These are phyloP conservation scores for Aphanoascus verrucosus DNA, from an alignment of 2,329 filamentous ascomycete species.

Conservation along the genomic window DNA sequence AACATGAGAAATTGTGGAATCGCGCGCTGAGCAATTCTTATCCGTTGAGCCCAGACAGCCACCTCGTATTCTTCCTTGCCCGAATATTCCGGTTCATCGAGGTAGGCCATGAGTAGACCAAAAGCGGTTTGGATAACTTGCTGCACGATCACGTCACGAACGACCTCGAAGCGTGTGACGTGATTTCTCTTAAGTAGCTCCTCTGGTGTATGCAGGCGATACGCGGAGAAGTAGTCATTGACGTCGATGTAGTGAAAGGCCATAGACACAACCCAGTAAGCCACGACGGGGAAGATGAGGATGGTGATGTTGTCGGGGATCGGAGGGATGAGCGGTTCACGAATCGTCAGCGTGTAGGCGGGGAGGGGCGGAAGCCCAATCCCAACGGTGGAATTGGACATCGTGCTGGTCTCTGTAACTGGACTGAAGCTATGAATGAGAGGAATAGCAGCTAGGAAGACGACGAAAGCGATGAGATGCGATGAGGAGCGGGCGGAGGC, in stretches of 20 bases:
- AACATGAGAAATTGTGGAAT: conserved; percentile 60
- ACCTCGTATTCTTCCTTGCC: conserved; percentile 80
- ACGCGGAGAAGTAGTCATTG: conserved; percentile 76
- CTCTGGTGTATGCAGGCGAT: conserved; percentile 87
- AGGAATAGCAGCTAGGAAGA: background rate
- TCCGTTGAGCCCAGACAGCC: conserved; percentile 75
- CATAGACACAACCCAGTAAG: conserved; percentile 79
- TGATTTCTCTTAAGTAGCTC: conserved; percentile 82
- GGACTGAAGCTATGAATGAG: no score
- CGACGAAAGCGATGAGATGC: background rate
- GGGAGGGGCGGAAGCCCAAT: conserved; percentile 71
- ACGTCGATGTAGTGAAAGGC: conserved; percentile 81
- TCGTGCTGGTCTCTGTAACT: background rate
- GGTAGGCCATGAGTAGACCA: conserved; percentile 55
- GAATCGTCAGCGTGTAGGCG: conserved; percentile 60
- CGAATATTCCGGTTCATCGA: conserved; percentile 61
- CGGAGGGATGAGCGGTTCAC: conserved; percentile 62
- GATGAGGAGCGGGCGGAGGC: background rate
- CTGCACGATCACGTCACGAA: conserved; percentile 83
- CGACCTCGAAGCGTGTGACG: conserved; percentile 71
- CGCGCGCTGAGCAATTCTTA: conserved; percentile 67
- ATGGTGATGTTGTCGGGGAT: conserved; percentile 73
- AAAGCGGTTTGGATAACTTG: conserved; percentile 77
- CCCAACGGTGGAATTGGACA: conserved; percentile 26
- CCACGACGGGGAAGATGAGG: conserved; percentile 63